Percentiles rank a stretch among this genome's conserved stretches.
Conservation (phyloP, 495 filamentous ascomycete species). For the Neurospora sp. region DNA sequence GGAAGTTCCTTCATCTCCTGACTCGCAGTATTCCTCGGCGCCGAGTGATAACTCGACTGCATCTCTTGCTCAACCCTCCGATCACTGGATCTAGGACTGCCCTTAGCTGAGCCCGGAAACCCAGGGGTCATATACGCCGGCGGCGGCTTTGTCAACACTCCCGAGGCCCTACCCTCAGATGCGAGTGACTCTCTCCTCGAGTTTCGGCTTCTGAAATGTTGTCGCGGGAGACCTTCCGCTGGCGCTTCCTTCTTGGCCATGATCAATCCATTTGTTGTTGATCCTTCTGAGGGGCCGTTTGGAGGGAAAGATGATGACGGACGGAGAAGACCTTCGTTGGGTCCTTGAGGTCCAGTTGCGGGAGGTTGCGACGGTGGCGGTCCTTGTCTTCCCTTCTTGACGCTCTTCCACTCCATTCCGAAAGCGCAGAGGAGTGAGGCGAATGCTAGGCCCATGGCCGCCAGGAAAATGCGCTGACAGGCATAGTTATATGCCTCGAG, state of each 20-base stretch:
- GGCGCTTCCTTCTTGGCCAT: background rate
- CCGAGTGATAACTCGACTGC: background rate
- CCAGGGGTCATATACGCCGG: background rate
- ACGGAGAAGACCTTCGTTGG: background rate
- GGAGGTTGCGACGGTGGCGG: slow-evolving; percentile 1
- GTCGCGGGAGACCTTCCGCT: background rate
- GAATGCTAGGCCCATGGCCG: slow-evolving; percentile 43
- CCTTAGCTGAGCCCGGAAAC: background rate
- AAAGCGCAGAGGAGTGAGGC: slow-evolving; percentile 39
- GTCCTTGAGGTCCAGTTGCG: slow-evolving; percentile 10
- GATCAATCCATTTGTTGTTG: background rate
- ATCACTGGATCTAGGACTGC: background rate
- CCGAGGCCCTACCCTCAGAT: background rate
- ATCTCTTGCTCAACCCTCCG: background rate
- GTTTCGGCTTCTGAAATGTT: background rate
- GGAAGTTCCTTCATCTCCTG: background rate
- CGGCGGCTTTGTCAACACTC: background rate
- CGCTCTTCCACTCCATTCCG: slow-evolving; percentile 52
- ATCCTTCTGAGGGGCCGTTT: background rate
- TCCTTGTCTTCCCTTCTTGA: slow-evolving; percentile 35
- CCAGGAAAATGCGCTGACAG: slow-evolving; percentile 42
- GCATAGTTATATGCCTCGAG: slow-evolving; percentile 49
- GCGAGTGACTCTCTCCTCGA: background rate
- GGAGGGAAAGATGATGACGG: background rate
- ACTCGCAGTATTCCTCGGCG: background rate